Conservation (phyloP, 176 grass and related monocot species). For the Thinopyrum elongatum region DNA sequence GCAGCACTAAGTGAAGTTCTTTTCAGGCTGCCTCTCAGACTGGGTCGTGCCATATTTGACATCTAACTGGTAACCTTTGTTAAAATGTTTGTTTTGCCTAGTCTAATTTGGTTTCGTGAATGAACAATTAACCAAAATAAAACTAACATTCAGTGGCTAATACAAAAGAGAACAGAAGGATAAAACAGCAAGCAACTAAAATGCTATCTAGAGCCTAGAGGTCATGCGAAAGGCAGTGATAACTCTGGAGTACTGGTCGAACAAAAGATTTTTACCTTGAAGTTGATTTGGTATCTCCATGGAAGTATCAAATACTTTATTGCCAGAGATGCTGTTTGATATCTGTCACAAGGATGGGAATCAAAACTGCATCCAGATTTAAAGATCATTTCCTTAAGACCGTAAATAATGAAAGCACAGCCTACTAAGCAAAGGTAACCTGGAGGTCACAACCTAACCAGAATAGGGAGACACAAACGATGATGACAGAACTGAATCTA, state of each 20-base stretch:
- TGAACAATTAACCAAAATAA: conserved; percentile 17
- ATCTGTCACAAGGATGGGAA: conserved; percentile 49
- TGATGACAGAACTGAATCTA: conserved; percentile 1
- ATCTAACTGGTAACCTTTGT: neutral
- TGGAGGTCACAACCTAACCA: conserved; percentile 7
- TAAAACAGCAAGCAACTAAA: conserved; percentile 2
- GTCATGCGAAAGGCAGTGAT: neutral
- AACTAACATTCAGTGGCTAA: neutral
- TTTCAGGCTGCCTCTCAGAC: neutral
- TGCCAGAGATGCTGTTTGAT: conserved; percentile 36
- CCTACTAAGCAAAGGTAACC: conserved; percentile 8
- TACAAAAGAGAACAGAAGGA: neutral
- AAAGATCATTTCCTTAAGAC: conserved; percentile 29
- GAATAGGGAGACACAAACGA: neutral
- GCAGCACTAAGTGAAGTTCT: neutral
- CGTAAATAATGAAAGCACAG: conserved; percentile 16
- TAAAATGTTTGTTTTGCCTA: neutral
- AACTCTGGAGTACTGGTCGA: conserved; percentile 2
- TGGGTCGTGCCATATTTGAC: neutral
- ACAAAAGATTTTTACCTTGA: conserved; percentile 38
- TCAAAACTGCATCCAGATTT: conserved; percentile 39
- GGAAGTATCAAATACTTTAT: conserved; percentile 37
- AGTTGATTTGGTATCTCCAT: conserved; percentile 40
- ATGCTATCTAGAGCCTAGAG: conserved; percentile 5
- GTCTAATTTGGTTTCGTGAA: conserved; percentile 9